A percentile compares a stretch with the other conserved stretches of the same genome.
phyloP scores from a whole-genome alignment of 2,329 filamentous ascomycete genomes.

The Trichophyton equinum region DNA sequence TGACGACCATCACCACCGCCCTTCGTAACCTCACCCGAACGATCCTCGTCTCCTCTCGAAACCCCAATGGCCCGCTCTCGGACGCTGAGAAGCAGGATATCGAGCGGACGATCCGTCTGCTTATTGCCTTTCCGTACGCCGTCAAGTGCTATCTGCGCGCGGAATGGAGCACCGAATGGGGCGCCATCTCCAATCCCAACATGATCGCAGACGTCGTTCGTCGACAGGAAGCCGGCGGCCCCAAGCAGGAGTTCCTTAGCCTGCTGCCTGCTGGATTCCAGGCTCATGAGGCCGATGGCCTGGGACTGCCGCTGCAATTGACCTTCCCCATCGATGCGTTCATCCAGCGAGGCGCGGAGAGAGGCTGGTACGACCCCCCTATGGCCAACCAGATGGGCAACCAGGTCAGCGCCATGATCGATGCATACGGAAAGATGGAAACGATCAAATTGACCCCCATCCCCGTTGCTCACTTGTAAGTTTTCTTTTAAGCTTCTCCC shows the following conservation, averaged over 20 bases:
- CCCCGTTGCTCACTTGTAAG: constrained; percentile 47
- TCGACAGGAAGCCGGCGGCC: constrained; percentile 19
- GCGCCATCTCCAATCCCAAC: neutral
- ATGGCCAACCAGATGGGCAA: constrained; percentile 46
- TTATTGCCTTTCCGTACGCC: constrained; percentile 51
- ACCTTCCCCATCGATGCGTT: constrained; percentile 49
- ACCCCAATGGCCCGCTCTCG: constrained; percentile 21
- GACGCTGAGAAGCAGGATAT: constrained; percentile 41
- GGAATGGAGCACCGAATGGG: constrained; percentile 40
- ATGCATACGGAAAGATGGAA: constrained; percentile 52
- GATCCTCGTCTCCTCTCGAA: constrained; percentile 40
- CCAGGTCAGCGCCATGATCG: constrained; percentile 44
- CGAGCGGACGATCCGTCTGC: constrained; percentile 46
- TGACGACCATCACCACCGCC: constrained; percentile 45
- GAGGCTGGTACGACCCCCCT: constrained; percentile 49
- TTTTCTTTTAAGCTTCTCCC: neutral
- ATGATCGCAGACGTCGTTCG: neutral
- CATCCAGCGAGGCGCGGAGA: constrained; percentile 43
- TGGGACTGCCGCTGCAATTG: constrained; percentile 49
- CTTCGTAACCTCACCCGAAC: constrained; percentile 47
- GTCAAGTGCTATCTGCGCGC: constrained; percentile 53
- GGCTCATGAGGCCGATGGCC: constrained; percentile 46
- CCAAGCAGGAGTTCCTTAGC: constrained; percentile 39
- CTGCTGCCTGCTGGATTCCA: constrained; percentile 40
- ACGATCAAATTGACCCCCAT: constrained; percentile 53